Evolutionary conservation across 768 basidiomycete species (phyloP), one percentile per base, ranked within the genome.

Genomic region (Rhodocollybia butyracea): DNA sequence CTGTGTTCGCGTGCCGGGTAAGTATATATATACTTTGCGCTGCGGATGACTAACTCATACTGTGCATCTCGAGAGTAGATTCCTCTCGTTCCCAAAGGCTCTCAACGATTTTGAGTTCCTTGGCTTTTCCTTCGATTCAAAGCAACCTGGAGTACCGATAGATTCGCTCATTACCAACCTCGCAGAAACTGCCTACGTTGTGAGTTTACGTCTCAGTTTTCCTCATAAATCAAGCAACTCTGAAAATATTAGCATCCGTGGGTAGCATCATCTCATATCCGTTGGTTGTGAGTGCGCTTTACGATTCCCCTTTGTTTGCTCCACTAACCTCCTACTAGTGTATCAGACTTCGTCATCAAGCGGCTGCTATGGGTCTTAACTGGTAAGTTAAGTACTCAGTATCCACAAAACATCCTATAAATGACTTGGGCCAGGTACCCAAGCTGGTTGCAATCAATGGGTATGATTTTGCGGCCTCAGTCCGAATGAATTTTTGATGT

Each of bases 371-470:
- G 83, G 83, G 57, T 83, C n/a, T 60, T 86, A 40, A 84, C 84
- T 1, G 84, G 84, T 65, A 65, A 56, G 34, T 50, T 32, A 30
- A 13, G 2, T 19, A 13, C 8, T 22, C 63, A 74, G 30, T 68
- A n/a, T 51, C 34, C 5, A 6, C 50, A 13, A 1, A 2, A 17
- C 19, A 62, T 69, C 17, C 73, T 62, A 67, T 54, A 27, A 29
- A 45, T n/a, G 11, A 29, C 34, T 70, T 15, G 52, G 65, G 32
- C 68, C 68, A 63, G 82, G 82, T 12, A 79, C 79, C 15, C 72
- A 76, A 60, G 76, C 79, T 11, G 80, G 82, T 12, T 83, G 81
- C 61, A 83, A 83, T 60, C 83, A 85, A 70, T 85, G 83, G 83
- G 81, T 74, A 58, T 11, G 62, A 54, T 40, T 22, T 22, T 45